phyloP scores from a whole-genome alignment of 495 filamentous ascomycete species.

The Hypoxylon cercidicola region DNA sequence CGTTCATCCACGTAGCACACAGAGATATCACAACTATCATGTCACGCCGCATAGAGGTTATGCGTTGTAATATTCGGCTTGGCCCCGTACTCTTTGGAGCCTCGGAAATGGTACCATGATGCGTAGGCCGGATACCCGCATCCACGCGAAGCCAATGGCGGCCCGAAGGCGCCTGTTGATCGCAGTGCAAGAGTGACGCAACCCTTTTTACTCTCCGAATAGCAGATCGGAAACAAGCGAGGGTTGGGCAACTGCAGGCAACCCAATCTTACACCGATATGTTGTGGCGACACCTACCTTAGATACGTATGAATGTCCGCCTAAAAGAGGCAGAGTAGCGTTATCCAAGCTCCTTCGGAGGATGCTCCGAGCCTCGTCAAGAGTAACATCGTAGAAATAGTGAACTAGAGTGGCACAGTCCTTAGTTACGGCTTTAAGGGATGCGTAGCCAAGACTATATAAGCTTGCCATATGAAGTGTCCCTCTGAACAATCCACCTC shows the following conservation, averaged over 20 bases:
- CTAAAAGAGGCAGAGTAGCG: too few relatives aligned
- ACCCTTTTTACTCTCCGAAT: slow-evolving; percentile 32
- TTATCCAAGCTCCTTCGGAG: too few relatives aligned
- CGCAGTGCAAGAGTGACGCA: slow-evolving; percentile 25
- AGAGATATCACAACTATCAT: slow-evolving; percentile 7
- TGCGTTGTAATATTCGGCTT: slow-evolving; percentile 6
- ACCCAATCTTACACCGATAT: not conserved
- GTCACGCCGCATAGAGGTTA: slow-evolving; percentile 2
- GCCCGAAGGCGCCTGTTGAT: not conserved
- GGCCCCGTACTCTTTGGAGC: slow-evolving; percentile 9
- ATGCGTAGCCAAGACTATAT: slow-evolving; percentile 8
- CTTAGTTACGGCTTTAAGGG: slow-evolving; percentile 4
- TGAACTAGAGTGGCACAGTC: not conserved
- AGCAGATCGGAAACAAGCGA: slow-evolving; percentile 21
- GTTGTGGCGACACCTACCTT: slow-evolving; percentile 6
- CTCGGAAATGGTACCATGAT: slow-evolving; percentile 24
- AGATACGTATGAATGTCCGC: too few relatives aligned
- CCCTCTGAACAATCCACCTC: slow-evolving; percentile 9
- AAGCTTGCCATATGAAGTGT: not conserved
- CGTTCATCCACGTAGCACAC: slow-evolving; percentile 4
- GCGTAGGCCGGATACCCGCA: slow-evolving; percentile 26
- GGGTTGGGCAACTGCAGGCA: not conserved
- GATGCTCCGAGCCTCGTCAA: too few relatives aligned
- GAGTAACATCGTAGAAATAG: too few relatives aligned
- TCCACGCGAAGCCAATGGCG: slow-evolving; percentile 26